Conservation (phyloP, 2,329 filamentous ascomycete species). For the Trichoderma endophyticum region DNA sequence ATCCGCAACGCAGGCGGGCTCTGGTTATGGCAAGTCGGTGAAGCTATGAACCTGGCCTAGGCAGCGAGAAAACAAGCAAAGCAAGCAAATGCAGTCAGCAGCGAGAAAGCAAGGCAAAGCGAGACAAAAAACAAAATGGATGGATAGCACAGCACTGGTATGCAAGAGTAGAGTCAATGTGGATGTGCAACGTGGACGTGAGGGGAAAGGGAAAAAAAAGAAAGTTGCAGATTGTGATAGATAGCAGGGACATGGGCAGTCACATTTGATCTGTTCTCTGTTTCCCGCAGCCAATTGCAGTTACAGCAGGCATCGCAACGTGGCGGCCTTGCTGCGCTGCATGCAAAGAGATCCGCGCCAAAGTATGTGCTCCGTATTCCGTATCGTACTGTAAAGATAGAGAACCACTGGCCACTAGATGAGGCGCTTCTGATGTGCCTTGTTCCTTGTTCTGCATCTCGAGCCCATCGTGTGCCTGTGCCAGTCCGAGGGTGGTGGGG, state of each 20-base stretch:
- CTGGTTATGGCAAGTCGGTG: not conserved
- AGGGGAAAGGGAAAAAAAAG: not conserved
- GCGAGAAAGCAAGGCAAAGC: not conserved
- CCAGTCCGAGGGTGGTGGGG: not conserved
- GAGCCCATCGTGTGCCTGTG: not conserved
- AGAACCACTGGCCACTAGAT: not conserved
- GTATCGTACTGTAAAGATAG: not conserved
- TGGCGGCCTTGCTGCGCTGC: not conserved
- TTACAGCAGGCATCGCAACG: not conserved
- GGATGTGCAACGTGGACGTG: not conserved
- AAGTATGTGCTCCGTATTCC: not conserved
- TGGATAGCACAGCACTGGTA: not conserved
- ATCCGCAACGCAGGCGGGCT: not conserved
- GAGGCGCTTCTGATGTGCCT: not conserved
- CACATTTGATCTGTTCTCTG: not conserved
- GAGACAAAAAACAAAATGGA: not conserved
- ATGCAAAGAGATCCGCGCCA: not conserved
- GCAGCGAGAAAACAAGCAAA: not conserved
- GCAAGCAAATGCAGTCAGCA: not conserved
- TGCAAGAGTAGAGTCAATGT: not conserved
- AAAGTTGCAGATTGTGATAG: not conserved
- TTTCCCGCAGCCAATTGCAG: not conserved
- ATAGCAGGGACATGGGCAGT: not conserved
- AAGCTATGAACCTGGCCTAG: not conserved
- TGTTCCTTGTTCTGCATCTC: not conserved